These are phyloP conservation scores for Naganishia albida DNA, from an alignment of 1,284 basidiomycete genomes.

Conservation along the genomic window DNA sequence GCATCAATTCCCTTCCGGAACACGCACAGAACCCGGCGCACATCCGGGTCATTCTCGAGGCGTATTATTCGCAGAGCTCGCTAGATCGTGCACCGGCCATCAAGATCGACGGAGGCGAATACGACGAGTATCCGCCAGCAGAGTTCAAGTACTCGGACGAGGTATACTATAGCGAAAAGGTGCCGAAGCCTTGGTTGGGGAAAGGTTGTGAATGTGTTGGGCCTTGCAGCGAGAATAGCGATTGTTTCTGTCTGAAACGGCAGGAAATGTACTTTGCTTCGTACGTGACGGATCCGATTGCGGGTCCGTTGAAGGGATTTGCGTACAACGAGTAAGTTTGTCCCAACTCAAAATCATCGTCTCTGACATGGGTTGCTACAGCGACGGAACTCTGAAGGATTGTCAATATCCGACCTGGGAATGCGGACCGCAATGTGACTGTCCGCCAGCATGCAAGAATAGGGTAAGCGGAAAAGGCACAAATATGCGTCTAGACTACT, in stretches of 20 bases:
- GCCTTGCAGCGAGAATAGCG: conserved; percentile 67
- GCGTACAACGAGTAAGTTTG: conserved; percentile 61
- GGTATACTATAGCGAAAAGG: conserved; percentile 68
- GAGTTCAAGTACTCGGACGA: conserved; percentile 76
- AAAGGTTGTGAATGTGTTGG: conserved; percentile 72
- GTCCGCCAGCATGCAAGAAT: conserved; percentile 76
- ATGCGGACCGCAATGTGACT: conserved; percentile 79
- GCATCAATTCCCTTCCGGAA: conserved; percentile 22
- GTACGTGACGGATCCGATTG: conserved; percentile 25
- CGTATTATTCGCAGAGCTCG: conserved; percentile 61
- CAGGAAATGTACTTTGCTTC: conserved; percentile 58
- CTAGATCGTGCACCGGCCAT: conserved; percentile 69
- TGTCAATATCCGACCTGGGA: conserved; percentile 73
- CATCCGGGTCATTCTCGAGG: conserved; percentile 58
- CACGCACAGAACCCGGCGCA: conserved; percentile 11
- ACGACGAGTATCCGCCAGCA: conserved; percentile 64
- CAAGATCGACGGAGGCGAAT: conserved; percentile 65
- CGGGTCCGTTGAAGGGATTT: conserved; percentile 59
- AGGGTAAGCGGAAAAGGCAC: conserved; percentile 59
- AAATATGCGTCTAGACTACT: not conserved
- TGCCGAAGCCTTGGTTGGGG: conserved; percentile 68
- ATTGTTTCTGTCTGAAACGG: conserved; percentile 66
- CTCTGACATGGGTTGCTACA: conserved; percentile 13
- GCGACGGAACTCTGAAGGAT: conserved; percentile 60
- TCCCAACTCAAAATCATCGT: no score